Evolutionary conservation across 768 basidiomycete species (phyloP).

Genomic region (Collybiopsis luxurians): DNA sequence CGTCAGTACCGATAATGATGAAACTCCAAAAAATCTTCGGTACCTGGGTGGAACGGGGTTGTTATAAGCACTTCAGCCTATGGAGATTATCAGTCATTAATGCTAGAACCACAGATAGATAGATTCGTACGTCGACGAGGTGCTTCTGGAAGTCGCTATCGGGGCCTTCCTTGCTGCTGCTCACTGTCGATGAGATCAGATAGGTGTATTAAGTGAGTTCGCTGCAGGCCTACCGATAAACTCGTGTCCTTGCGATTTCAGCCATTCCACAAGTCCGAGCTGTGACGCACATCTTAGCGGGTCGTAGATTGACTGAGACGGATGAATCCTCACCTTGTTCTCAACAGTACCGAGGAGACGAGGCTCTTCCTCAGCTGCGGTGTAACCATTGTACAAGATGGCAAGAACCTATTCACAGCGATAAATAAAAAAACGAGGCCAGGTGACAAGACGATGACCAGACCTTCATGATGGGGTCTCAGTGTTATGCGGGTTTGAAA

Average conservation of each 20-base stretch:
- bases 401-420: conserved; percentile 53
- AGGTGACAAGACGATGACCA: too few relatives aligned
- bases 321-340: conserved; percentile 72
- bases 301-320: too few relatives aligned
- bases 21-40: too few relatives aligned
- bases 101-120: not conserved
- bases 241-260: conserved; percentile 72
- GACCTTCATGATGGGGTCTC: too few relatives aligned
- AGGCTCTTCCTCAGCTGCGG: conserved; percentile 65
- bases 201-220: not conserved
- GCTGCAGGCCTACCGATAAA: conserved; percentile 50
- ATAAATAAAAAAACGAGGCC: too few relatives aligned
- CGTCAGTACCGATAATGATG: too few relatives aligned
- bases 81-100: conserved; percentile 5
- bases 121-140: conserved; percentile 62
- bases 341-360: conserved; percentile 79
- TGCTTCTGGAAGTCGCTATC: conserved; percentile 82
- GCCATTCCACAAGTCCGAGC: conserved; percentile 73
- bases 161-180: conserved; percentile 77
- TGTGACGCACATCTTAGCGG: conserved; percentile 25
- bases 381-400: conserved; percentile 68
- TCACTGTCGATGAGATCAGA: conserved; percentile 1
- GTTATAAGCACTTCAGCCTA: conserved; percentile 81
- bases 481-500: not conserved
- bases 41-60: conserved; percentile 75